Base-by-base conservation (phyloP, 2,329 filamentous ascomycete genomes). In the Sarocladium oryzae region DNA sequence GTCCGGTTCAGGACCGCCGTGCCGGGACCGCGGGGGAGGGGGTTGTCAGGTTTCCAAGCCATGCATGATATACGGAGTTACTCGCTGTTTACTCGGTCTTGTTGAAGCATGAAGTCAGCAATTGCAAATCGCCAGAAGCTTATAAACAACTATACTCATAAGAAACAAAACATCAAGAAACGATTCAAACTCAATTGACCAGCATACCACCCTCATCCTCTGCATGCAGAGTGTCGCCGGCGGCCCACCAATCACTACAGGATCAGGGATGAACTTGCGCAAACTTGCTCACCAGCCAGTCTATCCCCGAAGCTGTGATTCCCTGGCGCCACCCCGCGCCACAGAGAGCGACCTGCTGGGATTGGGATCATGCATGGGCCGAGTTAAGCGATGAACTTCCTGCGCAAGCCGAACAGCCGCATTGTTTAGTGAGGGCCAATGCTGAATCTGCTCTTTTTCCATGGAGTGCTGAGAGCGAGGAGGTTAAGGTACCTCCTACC, bases 211-310 rank as follows among this genome's bases (percentile, higher is more conserved):
- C n/a, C n/a, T n/a, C n/a, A n/a, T n/a, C n/a, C n/a, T n/a, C n/a
- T n/a, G n/a, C n/a, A n/a, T n/a, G n/a, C n/a, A n/a, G n/a, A n/a
- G n/a, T n/a, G n/a, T n/a, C n/a, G n/a, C n/a, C n/a, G n/a, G 43
- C 13, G 4, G 15, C 3, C 5, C 9, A 33, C 43, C 43, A 33
- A 33, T 33, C 43, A 23, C 26, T 26, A 11, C 43, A 9, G 24
- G 40, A 11, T 33, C 16, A 48, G 8, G 24, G 43, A n/a, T 33
- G 8, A 48, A 48, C 26, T 48, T 48, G 43, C 43, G 43, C 43
- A 48, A 48, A 48, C 43, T 48, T 48, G 43, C 43, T 48, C 43
- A 48, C 20, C 40, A 15, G 40, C 23, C 40, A 15, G 40, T 18
- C 40, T 43, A 13, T 48, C 7, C 16, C 10, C 9, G n/a, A 18